phyloP scores from a whole-genome alignment of 805 yeast species.

The Nakazawaea wickerhamii region DNA sequence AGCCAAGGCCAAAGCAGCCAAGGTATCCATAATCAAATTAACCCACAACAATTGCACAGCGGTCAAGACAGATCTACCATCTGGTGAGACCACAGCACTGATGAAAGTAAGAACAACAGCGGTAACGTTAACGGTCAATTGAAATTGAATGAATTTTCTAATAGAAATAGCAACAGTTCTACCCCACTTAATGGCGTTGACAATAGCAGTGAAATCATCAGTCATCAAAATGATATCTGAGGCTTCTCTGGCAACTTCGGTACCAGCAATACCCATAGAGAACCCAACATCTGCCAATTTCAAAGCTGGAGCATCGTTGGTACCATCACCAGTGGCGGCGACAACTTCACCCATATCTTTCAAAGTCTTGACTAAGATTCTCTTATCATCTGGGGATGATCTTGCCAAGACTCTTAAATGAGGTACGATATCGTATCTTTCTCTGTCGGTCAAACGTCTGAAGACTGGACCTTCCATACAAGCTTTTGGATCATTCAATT shows the following conservation, averaged over 20 bases:
- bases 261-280: constrained; percentile 97
- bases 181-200: constrained; percentile 98
- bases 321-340: constrained; percentile 99
- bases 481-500: constrained; percentile 45
- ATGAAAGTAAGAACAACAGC: constrained; percentile 95
- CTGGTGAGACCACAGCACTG: constrained; percentile 80
- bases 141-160: constrained; percentile 93
- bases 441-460: constrained; percentile 54
- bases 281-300: constrained; percentile 97
- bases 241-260: constrained; percentile 98
- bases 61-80: constrained; percentile 82
- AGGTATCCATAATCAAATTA: constrained; percentile 94
- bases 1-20: constrained; percentile 96
- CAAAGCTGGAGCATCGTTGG: constrained; percentile 97
- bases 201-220: constrained; percentile 91
- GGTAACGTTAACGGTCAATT: constrained; percentile 91
- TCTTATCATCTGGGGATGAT: constrained; percentile 93
- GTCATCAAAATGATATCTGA: constrained; percentile 89
- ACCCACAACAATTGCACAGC: constrained; percentile 98
- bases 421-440: constrained; percentile 62
- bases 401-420: constrained; percentile 81
- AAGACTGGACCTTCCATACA: constrained; percentile 94
- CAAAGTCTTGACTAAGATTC: constrained; percentile 76
- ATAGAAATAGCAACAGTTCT: constrained; percentile 93
- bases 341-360: constrained; percentile 85